phyloP scores from a whole-genome alignment of 306 rosid species.

The Malus domestica region DNA sequence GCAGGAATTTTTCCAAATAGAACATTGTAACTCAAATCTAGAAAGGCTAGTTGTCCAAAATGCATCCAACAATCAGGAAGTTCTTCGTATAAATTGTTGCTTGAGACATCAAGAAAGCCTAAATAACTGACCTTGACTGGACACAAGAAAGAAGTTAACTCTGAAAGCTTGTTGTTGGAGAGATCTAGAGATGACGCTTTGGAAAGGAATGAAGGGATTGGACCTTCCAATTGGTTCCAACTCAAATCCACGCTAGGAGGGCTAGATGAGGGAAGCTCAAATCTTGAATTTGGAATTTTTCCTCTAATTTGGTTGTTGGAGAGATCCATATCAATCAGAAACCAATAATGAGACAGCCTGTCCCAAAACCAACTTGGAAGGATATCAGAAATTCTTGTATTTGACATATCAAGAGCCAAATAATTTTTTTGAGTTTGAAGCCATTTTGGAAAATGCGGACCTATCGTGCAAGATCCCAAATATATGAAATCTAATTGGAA shows the following conservation, averaged over 20 bases:
- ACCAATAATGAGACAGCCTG: too few species aligned
- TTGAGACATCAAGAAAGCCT: not conserved
- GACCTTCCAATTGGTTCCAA: slow-evolving; percentile 12
- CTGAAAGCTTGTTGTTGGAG: not conserved
- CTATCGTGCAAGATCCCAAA: not conserved
- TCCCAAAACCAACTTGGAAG: slow-evolving; percentile 12
- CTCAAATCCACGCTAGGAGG: not conserved
- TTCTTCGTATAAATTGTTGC: not conserved
- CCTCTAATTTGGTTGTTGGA: not conserved
- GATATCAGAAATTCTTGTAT: not conserved
- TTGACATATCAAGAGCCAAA: not conserved
- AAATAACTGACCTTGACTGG: not conserved
- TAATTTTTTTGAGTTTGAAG: not conserved
- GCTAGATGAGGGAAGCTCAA: accelerated
- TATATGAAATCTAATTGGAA: accelerated
- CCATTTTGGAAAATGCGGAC: slow-evolving; percentile 6
- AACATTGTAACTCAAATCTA: not conserved
- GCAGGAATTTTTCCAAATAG: not conserved
- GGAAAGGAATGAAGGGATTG: slow-evolving; percentile 13
- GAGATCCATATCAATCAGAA: not conserved
- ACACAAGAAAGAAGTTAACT: not conserved
- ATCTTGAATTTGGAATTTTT: not conserved
- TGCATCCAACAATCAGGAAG: not conserved
- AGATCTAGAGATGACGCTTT: not conserved
- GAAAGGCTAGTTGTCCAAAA: not conserved